Evolutionary conservation across 1,284 basidiomycete genomes (phyloP).

Genomic region (Ustilago trichophora): DNA sequence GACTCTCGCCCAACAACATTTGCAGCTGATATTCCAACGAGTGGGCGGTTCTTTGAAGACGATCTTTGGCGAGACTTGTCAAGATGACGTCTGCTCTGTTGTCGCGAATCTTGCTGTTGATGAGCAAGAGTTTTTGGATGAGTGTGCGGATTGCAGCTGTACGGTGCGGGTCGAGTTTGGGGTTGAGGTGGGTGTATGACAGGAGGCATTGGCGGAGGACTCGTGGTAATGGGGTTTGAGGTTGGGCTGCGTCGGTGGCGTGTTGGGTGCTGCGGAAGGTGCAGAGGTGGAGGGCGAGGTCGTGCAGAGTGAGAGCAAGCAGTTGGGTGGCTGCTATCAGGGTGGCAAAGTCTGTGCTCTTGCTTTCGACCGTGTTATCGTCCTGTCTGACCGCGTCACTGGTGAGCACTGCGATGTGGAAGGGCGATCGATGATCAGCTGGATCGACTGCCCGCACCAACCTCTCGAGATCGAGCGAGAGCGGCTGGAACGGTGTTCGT

Average conservation of each 20-base stretch:
- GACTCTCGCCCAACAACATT: background rate
- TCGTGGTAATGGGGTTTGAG: no score
- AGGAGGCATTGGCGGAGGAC: slow-evolving; percentile 10
- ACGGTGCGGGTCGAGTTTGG: slow-evolving; percentile 3
- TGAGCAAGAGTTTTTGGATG: background rate
- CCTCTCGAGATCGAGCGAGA: slow-evolving; percentile 16
- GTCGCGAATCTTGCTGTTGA: slow-evolving; percentile 28
- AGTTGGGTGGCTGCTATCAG: slow-evolving; percentile 20
- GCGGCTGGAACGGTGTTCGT: slow-evolving; percentile 1
- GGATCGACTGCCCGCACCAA: slow-evolving; percentile 17
- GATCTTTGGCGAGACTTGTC: slow-evolving; percentile 21
- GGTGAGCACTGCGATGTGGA: slow-evolving; percentile 18
- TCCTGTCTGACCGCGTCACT: no score
- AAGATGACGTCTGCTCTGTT: slow-evolving; percentile 20
- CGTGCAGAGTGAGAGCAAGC: slow-evolving; percentile 1
- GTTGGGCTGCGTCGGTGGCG: background rate
- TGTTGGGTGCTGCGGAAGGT: background rate
- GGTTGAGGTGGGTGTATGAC: background rate
- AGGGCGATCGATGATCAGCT: slow-evolving; percentile 14
- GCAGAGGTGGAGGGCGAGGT: slow-evolving; percentile 27
- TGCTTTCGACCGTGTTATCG: no score
- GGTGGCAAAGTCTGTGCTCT: slow-evolving; percentile 2
- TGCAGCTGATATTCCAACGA: slow-evolving; percentile 29
- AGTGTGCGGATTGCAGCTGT: background rate
- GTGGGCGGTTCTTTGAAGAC: slow-evolving; percentile 4